phyloP scores from a whole-genome alignment of 345 rosid species.

The Barbarea vulgaris region DNA sequence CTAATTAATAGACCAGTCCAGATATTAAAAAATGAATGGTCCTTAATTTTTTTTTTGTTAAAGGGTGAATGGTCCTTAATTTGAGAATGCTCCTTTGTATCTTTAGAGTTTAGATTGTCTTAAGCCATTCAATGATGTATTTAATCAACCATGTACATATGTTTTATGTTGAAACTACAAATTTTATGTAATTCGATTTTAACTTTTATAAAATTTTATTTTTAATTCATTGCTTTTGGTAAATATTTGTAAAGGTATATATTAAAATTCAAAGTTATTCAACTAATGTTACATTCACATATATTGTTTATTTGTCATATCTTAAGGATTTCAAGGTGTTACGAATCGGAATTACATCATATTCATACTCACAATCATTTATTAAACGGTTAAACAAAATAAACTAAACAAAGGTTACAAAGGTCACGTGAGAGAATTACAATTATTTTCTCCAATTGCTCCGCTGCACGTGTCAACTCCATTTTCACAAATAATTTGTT shows the following conservation, averaged over 20 bases:
- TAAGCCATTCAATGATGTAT: background rate
- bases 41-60: too few relatives aligned
- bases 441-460: background rate
- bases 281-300: background rate
- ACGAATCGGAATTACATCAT: background rate
- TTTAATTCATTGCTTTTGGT: background rate
- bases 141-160: background rate
- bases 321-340: background rate
- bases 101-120: background rate
- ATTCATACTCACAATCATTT: background rate
- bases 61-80: slow-evolving; percentile 16
- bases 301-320: background rate
- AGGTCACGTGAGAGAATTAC: slow-evolving; percentile 19
- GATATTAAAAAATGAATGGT: background rate
- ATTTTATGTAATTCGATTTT: background rate
- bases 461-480: background rate
- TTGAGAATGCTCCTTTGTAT: slow-evolving; percentile 6
- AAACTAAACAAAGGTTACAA: background rate
- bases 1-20: background rate
- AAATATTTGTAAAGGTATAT: background rate
- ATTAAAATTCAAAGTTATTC: background rate
- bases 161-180: background rate
- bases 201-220: background rate
- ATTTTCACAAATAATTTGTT: background rate
- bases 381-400: background rate